A percentile compares a stretch with the other conserved stretches of the same genome.
These are phyloP conservation scores for Pseudopediastrum boryanum DNA, from an alignment of 139 green algal genomes.

Conservation along the genomic window DNA sequence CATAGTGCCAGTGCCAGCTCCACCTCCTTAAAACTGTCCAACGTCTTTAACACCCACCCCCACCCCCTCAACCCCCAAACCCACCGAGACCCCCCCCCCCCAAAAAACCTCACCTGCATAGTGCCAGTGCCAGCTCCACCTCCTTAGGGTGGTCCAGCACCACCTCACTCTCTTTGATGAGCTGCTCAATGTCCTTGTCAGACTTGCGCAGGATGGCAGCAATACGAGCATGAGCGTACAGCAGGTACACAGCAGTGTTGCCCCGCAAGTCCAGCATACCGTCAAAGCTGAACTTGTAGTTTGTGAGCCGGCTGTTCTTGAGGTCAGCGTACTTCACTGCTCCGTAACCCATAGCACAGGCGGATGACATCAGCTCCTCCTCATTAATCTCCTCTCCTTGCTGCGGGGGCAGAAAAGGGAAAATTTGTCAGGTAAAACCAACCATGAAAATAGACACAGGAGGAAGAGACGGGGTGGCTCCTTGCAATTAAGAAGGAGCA, in stretches of 20 bases:
- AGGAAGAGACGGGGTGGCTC: too few relatives aligned
- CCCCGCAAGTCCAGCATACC: conserved; percentile 92
- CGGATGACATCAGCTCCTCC: conserved; percentile 73
- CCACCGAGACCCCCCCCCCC: too few relatives aligned
- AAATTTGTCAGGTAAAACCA: background rate
- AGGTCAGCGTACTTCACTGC: conserved; percentile 99
- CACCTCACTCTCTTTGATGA: conserved; percentile 52
- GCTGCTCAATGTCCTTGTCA: conserved; percentile 59
- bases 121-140: conserved; percentile 50
- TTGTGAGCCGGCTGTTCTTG: conserved; percentile 91
- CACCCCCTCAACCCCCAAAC: too few relatives aligned
- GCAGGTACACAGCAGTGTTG: conserved; percentile 98
- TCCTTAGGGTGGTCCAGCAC: conserved; percentile 66
- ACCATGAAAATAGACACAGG: background rate
- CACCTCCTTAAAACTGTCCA: too few relatives aligned
- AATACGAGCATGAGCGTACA: conserved; percentile 97
- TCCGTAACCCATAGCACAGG: conserved; percentile 89
- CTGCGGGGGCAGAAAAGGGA: background rate
- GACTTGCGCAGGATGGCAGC: conserved; percentile 81
- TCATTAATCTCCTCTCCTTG: conserved; percentile 37
- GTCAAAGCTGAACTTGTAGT: conserved; percentile 98
- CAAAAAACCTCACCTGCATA: conserved; percentile 29
- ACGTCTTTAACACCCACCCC: too few relatives aligned
- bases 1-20: too few relatives aligned
- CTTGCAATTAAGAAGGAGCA: too few relatives aligned